Percentiles rank a stretch among this genome's conserved stretches.
These are phyloP conservation scores for Graphilbum fragrans DNA, from an alignment of 2,329 filamentous ascomycete species.

Conservation along the genomic window DNA sequence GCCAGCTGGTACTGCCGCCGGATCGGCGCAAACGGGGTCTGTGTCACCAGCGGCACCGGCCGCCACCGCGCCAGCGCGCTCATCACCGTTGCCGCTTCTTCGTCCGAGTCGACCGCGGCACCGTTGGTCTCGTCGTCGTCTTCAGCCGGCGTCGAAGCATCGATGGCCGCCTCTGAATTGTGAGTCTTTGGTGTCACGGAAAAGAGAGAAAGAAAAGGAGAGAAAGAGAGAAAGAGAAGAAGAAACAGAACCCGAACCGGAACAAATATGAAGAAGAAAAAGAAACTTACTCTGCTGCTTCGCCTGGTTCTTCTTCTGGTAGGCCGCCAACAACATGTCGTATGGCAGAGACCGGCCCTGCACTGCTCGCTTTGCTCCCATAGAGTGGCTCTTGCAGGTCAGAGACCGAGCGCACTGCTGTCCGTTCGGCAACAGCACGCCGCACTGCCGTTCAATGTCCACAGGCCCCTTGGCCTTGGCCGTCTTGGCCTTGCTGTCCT, in stretches of 20 bases:
- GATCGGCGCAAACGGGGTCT: conserved; percentile 49
- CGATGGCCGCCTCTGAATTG: conserved; percentile 70
- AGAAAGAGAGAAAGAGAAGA: not conserved
- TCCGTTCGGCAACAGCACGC: conserved; percentile 74
- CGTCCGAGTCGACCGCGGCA: conserved; percentile 82
- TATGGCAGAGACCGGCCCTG: conserved; percentile 80
- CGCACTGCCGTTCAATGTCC: conserved; percentile 88
- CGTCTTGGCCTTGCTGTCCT: conserved; percentile 72
- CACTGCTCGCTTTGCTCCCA: conserved; percentile 86
- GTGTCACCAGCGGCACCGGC: conserved; percentile 64
- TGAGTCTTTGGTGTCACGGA: conserved; percentile 6
- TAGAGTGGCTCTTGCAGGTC: conserved; percentile 90
- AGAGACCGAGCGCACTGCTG: conserved; percentile 78
- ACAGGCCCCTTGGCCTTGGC: conserved; percentile 86
- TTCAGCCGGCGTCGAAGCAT: conserved; percentile 82
- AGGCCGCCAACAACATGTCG: conserved; percentile 78
- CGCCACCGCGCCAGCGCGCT: conserved; percentile 61
- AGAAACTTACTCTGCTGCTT: conserved; percentile 67
- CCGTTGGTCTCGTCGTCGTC: conserved; percentile 73
- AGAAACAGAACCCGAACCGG: not conserved
- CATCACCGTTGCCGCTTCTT: conserved; percentile 88
- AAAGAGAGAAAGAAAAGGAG: not conserved
- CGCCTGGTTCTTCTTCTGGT: conserved; percentile 97
- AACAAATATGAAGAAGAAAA: too few species aligned
- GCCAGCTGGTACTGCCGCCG: conserved; percentile 51